phyloP scores from a whole-genome alignment of 495 filamentous ascomycete genomes.

The Cairneyella variabilis region DNA sequence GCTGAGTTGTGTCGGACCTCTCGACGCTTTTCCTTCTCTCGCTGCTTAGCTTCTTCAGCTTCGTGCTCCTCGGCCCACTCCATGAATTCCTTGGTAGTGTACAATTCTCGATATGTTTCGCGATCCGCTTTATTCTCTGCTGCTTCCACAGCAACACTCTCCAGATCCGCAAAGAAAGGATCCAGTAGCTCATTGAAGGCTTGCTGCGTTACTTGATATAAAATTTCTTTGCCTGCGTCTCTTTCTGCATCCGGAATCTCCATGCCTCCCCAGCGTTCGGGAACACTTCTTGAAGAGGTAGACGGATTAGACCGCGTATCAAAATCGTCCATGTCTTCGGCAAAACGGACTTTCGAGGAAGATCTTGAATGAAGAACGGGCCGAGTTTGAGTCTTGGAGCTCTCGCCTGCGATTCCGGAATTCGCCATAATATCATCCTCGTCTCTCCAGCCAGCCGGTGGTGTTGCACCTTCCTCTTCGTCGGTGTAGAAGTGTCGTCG shows the following conservation, averaged over 20 bases:
- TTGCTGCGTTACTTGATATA: conserved; percentile 87
- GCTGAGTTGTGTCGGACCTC: no score
- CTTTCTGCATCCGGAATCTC: conserved; percentile 76
- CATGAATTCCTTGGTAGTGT: conserved; percentile 43
- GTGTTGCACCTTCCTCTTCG: conserved; percentile 66
- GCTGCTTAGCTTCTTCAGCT: background rate
- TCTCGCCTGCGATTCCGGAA: conserved; percentile 31
- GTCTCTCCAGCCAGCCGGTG: conserved; percentile 62
- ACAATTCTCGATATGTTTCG: conserved; percentile 44
- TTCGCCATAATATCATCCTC: conserved; percentile 54
- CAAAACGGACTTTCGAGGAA: conserved; percentile 80
- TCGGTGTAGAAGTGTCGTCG: conserved; percentile 74
- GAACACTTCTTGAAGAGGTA: conserved; percentile 74
- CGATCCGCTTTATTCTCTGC: conserved; percentile 60
- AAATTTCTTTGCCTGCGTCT: conserved; percentile 80
- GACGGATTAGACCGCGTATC: conserved; percentile 75
- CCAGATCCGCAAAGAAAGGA: conserved; percentile 73
- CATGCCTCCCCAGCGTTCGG: conserved; percentile 79
- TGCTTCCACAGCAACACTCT: conserved; percentile 70
- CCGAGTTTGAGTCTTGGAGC: conserved; percentile 14
- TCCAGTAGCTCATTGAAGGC: conserved; percentile 91
- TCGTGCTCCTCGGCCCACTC: conserved; percentile 16
- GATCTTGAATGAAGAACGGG: conserved; percentile 71
- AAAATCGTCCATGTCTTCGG: conserved; percentile 68
- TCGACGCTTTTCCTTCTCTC: background rate